Evolutionary conservation across 2,329 filamentous ascomycete genomes (phyloP).

Genomic region (Sphaerulina populicola): DNA sequence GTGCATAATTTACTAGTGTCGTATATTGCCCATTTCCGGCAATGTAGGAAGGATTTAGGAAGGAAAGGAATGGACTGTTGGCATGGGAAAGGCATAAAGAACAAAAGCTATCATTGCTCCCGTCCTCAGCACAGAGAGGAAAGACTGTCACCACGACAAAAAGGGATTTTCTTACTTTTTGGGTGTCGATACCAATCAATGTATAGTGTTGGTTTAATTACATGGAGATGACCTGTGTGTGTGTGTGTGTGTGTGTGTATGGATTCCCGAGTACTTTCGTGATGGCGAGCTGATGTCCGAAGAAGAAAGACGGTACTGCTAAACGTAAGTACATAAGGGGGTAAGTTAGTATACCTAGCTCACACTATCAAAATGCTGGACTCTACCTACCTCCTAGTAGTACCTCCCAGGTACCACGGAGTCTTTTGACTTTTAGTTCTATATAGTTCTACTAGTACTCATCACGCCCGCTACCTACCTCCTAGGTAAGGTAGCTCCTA

Average conservation of each 20-base stretch:
- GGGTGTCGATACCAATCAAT: background rate
- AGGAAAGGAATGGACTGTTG: background rate
- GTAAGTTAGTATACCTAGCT: too few relatives aligned
- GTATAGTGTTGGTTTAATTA: background rate
- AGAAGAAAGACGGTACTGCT: too few relatives aligned
- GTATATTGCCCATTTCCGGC: background rate
- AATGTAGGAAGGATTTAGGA: background rate
- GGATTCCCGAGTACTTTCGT: background rate
- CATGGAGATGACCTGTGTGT: background rate
- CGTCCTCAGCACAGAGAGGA: background rate
- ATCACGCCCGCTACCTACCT: too few relatives aligned
- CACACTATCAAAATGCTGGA: too few relatives aligned
- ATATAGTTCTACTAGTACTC: too few relatives aligned
- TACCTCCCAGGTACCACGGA: too few relatives aligned
- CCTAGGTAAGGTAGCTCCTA: too few relatives aligned
- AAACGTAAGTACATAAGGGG: too few relatives aligned
- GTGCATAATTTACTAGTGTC: background rate
- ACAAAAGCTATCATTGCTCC: background rate
- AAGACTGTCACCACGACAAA: background rate
- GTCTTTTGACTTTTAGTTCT: too few relatives aligned
- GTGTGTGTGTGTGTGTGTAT: background rate
- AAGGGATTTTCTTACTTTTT: background rate
- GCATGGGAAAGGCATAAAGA: background rate
- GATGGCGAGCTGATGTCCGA: background rate
- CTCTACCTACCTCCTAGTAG: too few relatives aligned